A percentile compares a stretch with the other conserved stretches of the same genome.
Evolutionary conservation across 345 rosid species (phyloP).

Genomic region (Euphorbia pulcherrima): DNA sequence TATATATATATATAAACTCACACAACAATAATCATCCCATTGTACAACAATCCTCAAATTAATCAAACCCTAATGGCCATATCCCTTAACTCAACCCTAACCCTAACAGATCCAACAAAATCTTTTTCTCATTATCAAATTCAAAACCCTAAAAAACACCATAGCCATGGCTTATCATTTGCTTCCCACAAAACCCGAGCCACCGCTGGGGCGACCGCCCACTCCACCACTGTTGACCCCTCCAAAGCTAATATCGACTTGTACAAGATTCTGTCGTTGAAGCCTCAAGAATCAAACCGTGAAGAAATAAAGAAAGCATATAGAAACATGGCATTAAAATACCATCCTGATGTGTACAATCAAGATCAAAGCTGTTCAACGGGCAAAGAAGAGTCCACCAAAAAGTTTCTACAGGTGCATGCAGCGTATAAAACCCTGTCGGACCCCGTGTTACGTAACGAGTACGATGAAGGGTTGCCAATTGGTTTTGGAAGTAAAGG

Average conservation of each 20-base stretch:
- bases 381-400: slow-evolving; percentile 25
- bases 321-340: slow-evolving; percentile 15
- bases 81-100: neutral
- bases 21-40: neutral
- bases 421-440: slow-evolving; percentile 32
- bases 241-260: slow-evolving; percentile 11
- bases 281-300: slow-evolving; percentile 6
- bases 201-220: neutral
- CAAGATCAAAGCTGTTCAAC: neutral
- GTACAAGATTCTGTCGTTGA: slow-evolving; percentile 25
- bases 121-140: neutral
- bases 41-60: neutral
- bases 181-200: slow-evolving; percentile 3
- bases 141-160: neutral
- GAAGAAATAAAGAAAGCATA: slow-evolving; percentile 29
- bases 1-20: neutral
- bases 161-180: neutral
- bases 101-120: neutral
- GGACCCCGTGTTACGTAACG: slow-evolving; percentile 21
- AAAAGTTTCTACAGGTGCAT: slow-evolving; percentile 20
- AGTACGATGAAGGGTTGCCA: slow-evolving; percentile 2
- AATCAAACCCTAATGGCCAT: neutral
- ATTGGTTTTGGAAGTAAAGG: neutral
- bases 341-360: slow-evolving; percentile 27
- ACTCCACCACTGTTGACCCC: neutral